Evolutionary conservation across 345 rosid species (phyloP).

Genomic region (Lepidium africanum): DNA sequence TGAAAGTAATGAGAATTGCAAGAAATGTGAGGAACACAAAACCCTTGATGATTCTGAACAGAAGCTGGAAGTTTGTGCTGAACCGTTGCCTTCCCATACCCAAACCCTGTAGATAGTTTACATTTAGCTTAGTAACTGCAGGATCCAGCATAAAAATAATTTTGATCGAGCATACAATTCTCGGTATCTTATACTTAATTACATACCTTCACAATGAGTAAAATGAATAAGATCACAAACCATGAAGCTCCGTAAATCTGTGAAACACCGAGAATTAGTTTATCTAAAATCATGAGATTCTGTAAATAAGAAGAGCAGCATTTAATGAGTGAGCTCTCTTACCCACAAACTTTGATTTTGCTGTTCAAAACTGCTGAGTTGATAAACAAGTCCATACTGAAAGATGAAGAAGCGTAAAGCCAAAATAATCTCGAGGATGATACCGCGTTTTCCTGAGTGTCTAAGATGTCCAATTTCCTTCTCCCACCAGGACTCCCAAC

Average conservation of each 20-base stretch:
- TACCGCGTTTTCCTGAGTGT: slow-evolving; percentile 44
- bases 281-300: not conserved
- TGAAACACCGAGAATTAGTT: not conserved
- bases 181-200: not conserved
- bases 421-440: slow-evolving; percentile 42
- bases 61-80: slow-evolving; percentile 70
- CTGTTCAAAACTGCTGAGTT: slow-evolving; percentile 35
- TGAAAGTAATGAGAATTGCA: slow-evolving; percentile 39
- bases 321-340: slow-evolving; percentile 4
- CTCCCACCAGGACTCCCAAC: slow-evolving; percentile 85
- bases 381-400: slow-evolving; percentile 65
- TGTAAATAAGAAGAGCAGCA: not conserved
- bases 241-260: slow-evolving; percentile 37
- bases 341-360: slow-evolving; percentile 43
- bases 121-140: not conserved
- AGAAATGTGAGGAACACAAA: slow-evolving; percentile 56
- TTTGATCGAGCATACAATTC: not conserved
- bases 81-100: slow-evolving; percentile 60
- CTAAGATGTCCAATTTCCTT: slow-evolving; percentile 52
- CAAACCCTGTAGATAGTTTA: slow-evolving; percentile 38
- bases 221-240: slow-evolving; percentile 18
- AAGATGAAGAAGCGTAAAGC: slow-evolving; percentile 53
- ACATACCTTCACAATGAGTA: slow-evolving; percentile 33
- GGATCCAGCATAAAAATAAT: not conserved
- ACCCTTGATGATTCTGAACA: slow-evolving; percentile 68